Conservation (phyloP, 768 basidiomycete genomes). For the Mycena alexandri region DNA sequence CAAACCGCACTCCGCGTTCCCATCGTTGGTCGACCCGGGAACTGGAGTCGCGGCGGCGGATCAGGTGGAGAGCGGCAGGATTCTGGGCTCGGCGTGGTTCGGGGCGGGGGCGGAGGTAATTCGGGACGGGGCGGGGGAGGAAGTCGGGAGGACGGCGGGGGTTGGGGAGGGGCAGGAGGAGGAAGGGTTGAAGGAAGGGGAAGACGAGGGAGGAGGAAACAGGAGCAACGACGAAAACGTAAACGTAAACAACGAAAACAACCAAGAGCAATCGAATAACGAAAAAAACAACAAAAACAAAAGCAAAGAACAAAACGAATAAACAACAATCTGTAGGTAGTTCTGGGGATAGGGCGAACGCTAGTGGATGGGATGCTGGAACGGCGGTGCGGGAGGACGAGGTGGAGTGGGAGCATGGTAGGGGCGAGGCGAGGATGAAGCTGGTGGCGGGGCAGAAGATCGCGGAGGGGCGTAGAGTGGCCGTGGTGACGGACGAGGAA, state of each 20-base stretch:
- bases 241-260: too few species aligned
- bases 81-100: slow-evolving; percentile 10
- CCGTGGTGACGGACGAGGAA: slow-evolving; percentile 2
- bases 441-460: background rate
- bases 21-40: slow-evolving; percentile 8
- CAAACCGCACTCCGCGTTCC: background rate
- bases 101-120: slow-evolving; percentile 4
- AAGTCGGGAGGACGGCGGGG: too few species aligned
- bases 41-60: slow-evolving; percentile 6
- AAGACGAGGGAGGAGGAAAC: background rate
- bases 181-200: background rate
- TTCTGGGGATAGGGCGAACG: slow-evolving; percentile 8
- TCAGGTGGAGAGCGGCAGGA: background rate
- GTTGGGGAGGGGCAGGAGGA: background rate
- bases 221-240: too few species aligned
- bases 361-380: background rate
- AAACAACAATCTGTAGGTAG: too few species aligned
- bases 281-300: slow-evolving; percentile 8
- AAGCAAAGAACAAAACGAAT: background rate
- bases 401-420: too few species aligned
- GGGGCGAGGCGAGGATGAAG: background rate
- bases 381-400: background rate
- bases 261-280: too few species aligned
- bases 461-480: background rate
- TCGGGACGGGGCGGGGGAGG: too few species aligned